Base-by-base conservation (phyloP, 208 protist genomes). In the Crithidia brevicula region DNA sequence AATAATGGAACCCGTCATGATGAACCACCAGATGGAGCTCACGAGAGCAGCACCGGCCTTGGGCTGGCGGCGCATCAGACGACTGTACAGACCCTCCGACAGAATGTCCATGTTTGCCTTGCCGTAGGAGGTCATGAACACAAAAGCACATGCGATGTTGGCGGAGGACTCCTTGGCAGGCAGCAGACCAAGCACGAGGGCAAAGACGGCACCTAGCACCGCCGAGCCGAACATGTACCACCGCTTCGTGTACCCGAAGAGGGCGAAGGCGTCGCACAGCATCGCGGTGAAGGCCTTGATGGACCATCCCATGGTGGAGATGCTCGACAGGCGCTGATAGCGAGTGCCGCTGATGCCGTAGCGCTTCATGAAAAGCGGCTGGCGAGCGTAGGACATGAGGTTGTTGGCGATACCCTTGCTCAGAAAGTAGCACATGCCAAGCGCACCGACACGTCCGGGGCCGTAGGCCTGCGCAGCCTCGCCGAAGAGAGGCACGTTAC, bases 51-150 rank as follows among this genome's bases (percentile, higher is more conserved):
- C 58, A 11, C 85, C 84, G 25, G 72, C 63, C 52, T 61, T 50
- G n/a, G 85, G 88, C 20, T 66, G 25, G 34, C 68, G 56, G 36
- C 81, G 82, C 49, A 94, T 84, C 56, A 89, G 49, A 25, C 82
- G 80, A 43, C 81, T 91, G 83, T 94, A 94, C 56, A 86, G 74
- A 18, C 85, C 88, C 57, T 93, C 73, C 0, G 82, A 83, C 4
- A 93, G 78, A 50, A 89, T 89, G 56, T 93, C 88, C 27, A 93
- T 67, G 64, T 83, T 88, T 1, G 82, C 79, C 63, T 80, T 86
- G 34, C 74, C 52, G 59, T 80, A 86, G 20, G 57, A 62, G 8
- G 66, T 76, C 15, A 91, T 53, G 58, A 90, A 91, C 54, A 89
- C 57, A 25, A 93, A 74, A 1, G 63, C 80, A n/a, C 59, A 77